Base-by-base conservation (phyloP, 1,284 basidiomycete genomes). In the Rhizoctonia solani region DNA sequence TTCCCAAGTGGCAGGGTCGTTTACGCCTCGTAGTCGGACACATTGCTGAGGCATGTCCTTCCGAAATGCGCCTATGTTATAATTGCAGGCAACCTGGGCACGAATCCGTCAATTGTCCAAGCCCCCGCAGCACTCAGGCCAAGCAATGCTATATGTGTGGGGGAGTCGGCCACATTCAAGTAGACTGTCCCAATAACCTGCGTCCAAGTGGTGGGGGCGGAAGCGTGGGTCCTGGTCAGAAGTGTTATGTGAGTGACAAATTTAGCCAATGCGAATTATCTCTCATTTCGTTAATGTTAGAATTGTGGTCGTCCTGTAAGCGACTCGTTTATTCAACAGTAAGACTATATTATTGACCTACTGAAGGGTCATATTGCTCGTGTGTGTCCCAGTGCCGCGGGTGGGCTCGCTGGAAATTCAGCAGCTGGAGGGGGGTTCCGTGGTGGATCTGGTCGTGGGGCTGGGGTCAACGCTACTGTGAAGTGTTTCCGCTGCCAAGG, bases 21-120 rank as follows among this genome's bases (percentile, higher is more conserved):
- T 70, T 71, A 72, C 67, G 68, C 66, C 67, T 55, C 59, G 9
- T 71, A 91, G 92, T 94, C 75, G 93, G 92, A 58, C 93, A 95
- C 79, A 90, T 94, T 74, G 93, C 93, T 72, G 92, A 92, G 81
- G 89, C 88, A 74, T 95, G 93, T 77, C 84, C 90, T 65, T 91
- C 90, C 70, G 88, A 90, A 73, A 86, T 89, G 76, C 86, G 92
- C 72, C 85, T 95, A 69, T 95, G 93, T 81, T 95, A 93, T 81
- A 95, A 95, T 77, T 95, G 93, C 77, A 86, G 89, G 73, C 88
- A 91, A 77, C 90, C 92, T 14, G 93, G 92, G 25, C 93, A 95
- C 75, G 93, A 95, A 79, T 92, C 90, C 41, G 88, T 88, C 70
- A 87, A 88, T 68, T 96, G 93, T 77, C 90, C 92, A 50, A 69